phyloP scores from a whole-genome alignment of 2,329 filamentous ascomycete genomes.

The Colletotrichum sp. region DNA sequence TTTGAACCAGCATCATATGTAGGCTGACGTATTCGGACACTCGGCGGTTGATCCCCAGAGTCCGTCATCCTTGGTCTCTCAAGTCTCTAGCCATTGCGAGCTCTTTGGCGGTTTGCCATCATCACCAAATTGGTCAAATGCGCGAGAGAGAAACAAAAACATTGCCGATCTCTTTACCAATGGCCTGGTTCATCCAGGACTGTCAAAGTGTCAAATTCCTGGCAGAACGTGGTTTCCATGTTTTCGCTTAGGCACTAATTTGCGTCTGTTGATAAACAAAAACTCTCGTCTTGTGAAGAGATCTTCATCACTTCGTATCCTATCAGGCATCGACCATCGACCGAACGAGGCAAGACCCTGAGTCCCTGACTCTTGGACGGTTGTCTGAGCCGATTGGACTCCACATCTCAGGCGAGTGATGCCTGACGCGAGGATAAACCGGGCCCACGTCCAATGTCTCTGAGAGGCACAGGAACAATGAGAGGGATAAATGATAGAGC shows the following conservation, averaged over 20 bases:
- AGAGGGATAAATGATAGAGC: not conserved
- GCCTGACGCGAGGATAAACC: not conserved
- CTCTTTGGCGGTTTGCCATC: not conserved
- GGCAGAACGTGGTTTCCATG: constrained; percentile 2
- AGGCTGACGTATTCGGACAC: constrained; percentile 1
- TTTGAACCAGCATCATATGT: not conserved
- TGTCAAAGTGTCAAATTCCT: not conserved
- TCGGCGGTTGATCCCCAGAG: not conserved
- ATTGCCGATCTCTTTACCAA: not conserved
- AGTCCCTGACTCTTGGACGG: constrained; percentile 1
- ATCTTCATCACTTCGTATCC: constrained; percentile 4
- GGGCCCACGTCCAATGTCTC: not conserved
- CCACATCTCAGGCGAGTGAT: constrained; percentile 6
- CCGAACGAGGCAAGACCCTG: constrained; percentile 15
- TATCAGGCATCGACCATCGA: not conserved
- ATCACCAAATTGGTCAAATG: not conserved
- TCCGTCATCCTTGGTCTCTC: not conserved
- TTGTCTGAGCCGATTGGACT: not conserved
- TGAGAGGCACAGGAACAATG: not conserved
- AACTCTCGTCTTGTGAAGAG: not conserved
- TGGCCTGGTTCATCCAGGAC: not conserved
- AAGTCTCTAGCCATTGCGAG: no score
- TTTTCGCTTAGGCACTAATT: not conserved
- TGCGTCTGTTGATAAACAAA: not conserved
- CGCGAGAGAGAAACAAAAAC: not conserved